Evolutionary conservation across 768 basidiomycete genomes (phyloP).

Genomic region (Tulasnella sp.): DNA sequence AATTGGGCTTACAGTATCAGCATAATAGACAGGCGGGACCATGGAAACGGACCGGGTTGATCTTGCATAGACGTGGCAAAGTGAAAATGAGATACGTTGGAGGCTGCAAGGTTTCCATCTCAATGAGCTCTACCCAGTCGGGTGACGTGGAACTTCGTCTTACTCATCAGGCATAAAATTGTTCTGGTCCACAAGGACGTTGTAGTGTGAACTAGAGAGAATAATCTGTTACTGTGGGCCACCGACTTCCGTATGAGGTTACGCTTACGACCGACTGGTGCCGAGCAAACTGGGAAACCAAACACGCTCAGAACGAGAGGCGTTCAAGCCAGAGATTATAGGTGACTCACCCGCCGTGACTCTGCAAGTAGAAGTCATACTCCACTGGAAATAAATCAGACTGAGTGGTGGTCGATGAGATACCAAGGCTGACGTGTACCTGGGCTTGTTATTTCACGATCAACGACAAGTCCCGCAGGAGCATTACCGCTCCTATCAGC

Average conservation of each 20-base stretch:
- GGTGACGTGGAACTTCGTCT: slow-evolving; percentile 41
- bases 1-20: slow-evolving; percentile 29
- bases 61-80: slow-evolving; percentile 31
- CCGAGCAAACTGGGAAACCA: neutral
- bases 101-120: slow-evolving; percentile 50
- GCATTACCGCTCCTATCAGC: slow-evolving; percentile 73
- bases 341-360: slow-evolving; percentile 59
- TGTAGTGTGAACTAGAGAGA: slow-evolving; percentile 38
- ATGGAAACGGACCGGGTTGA: slow-evolving; percentile 30
- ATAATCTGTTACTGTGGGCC: neutral
- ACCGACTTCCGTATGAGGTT: neutral
- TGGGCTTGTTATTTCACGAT: slow-evolving; percentile 45
- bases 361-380: slow-evolving; percentile 78
- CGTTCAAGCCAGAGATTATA: neutral
- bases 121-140: slow-evolving; percentile 52
- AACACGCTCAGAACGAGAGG: neutral
- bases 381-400: slow-evolving; percentile 50
- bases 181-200: slow-evolving; percentile 20
- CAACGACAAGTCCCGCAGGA: slow-evolving; percentile 76
- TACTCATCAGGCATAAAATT: slow-evolving; percentile 31
- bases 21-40: slow-evolving; percentile 40
- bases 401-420: slow-evolving; percentile 54
- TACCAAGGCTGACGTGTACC: slow-evolving; percentile 38
- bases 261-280: slow-evolving; percentile 28
- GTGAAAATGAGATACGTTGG: slow-evolving; percentile 21